Base-by-base conservation (phyloP, 768 basidiomycete genomes). In the Mrakia frigida region DNA sequence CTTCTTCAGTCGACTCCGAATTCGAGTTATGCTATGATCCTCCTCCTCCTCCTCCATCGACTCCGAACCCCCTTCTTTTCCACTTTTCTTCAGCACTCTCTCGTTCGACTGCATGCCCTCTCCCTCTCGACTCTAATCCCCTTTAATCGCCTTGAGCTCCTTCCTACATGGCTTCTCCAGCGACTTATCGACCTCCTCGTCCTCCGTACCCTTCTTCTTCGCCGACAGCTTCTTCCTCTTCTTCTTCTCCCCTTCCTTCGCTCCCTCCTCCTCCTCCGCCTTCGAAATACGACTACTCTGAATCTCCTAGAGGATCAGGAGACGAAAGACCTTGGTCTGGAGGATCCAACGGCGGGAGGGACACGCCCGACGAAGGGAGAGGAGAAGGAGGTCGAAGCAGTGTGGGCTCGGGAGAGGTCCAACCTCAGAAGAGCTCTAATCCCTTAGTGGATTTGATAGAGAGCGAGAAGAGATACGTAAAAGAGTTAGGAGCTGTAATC, bases 401-500 rank as follows among this genome's bases (percentile, higher is more conserved):
- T 43, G 43, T 43, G 46, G 46, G 46, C 13, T 50, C 46, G 13
- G 46, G 46, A 50, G 46, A 50, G 16, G 18, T 4, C 46, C 46
- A 50, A 14, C 46, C 37, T 35, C 70, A 76, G 69, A 71, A 71
- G 53, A 71, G 72, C 39, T 77, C 77, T 1, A 98, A 95, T 82
- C 94, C 93, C 35, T 86, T 99, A 74, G 87, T 87, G 10, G 96
- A 99, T 85, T 90, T 99, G 77, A 90, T 98, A 75, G 92, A 95
- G 81, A 95, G 92, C 31, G 97, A 99, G 85, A 93, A 90, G 84
- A 80, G 86, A 35, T 99, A 96, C 85, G 94, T 98, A 18, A 94
- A 96, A 60, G 88, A 92, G 79, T 85, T 99, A 52, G 90, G 93
- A 16, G 90, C 90, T 59, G 88, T 98, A 81, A 97, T 99, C 79